Percentiles rank a stretch among this genome's conserved stretches.
Evolutionary conservation across 164 flowering plant genomes (phyloP).

Genomic region (Umbilicus rupestris): DNA sequence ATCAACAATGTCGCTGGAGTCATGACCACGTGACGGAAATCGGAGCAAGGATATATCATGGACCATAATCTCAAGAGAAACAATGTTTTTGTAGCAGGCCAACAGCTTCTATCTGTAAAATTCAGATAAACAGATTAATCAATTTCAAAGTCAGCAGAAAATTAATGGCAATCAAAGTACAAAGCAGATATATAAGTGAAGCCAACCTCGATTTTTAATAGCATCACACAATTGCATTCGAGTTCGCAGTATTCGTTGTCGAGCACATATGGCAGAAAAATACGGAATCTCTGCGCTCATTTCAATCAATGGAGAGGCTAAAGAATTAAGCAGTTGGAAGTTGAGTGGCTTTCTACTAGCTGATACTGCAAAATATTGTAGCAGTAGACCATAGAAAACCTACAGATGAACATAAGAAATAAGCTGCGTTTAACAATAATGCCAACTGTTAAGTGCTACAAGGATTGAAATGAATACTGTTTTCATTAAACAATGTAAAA

Average conservation of each 20-base stretch:
- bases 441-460: neutral
- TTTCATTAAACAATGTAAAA: constrained; percentile 59
- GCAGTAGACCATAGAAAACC: constrained; percentile 82
- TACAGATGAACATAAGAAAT: constrained; percentile 18
- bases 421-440: neutral
- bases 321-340: constrained; percentile 52
- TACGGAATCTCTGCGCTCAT: constrained; percentile 79
- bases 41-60: constrained; percentile 90
- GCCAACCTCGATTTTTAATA: constrained; percentile 55
- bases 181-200: neutral
- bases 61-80: constrained; percentile 83
- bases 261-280: constrained; percentile 94
- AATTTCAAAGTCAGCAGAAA: constrained; percentile 7
- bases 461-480: constrained; percentile 58
- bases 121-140: neutral
- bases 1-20: constrained; percentile 81
- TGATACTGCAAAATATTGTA: constrained; percentile 79
- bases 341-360: constrained; percentile 71
- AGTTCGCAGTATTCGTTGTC: constrained; percentile 49
- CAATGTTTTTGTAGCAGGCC: constrained; percentile 88
- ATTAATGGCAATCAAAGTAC: constrained; percentile 7
- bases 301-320: constrained; percentile 86
- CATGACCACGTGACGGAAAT: constrained; percentile 86
- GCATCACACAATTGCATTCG: constrained; percentile 59
- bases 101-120: constrained; percentile 56